Percentiles rank a stretch among this genome's conserved stretches.
These are phyloP conservation scores for Chaetoscypha palmicola DNA, from an alignment of 2,329 filamentous ascomycete genomes.

Conservation along the genomic window DNA sequence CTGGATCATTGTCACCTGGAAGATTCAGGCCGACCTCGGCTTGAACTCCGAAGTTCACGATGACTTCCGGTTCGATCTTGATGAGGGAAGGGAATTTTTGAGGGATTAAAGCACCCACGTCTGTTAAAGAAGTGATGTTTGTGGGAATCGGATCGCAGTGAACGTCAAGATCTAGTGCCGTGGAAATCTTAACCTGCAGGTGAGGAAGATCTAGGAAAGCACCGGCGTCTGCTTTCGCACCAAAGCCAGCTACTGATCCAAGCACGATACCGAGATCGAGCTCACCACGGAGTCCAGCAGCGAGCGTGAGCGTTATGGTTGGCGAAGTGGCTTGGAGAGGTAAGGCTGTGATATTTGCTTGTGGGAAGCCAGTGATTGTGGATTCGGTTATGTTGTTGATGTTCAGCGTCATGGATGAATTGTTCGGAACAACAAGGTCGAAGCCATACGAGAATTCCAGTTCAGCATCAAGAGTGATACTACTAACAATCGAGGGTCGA, in stretches of 20 bases:
- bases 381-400: conserved; percentile 7
- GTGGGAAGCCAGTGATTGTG: conserved; percentile 4
- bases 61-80: neutral
- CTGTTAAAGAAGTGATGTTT: neutral
- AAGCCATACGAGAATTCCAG: conserved; percentile 11
- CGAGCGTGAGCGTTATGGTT: conserved; percentile 3
- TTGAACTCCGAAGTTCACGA: conserved; percentile 6
- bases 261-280: conserved; percentile 6
- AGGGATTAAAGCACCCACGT: neutral
- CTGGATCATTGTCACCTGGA: neutral
- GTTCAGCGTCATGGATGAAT: conserved; percentile 9
- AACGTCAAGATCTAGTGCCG: conserved; percentile 3
- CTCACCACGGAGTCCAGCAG: conserved; percentile 6
- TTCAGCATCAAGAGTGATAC: conserved; percentile 2
- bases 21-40: conserved; percentile 2
- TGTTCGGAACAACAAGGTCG: conserved; percentile 10
- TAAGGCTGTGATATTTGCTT: conserved; percentile 5
- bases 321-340: conserved; percentile 11
- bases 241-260: neutral
- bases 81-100: conserved; percentile 11
- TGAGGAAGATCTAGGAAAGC: conserved; percentile 10
- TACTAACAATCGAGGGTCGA: conserved; percentile 5
- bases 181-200: conserved; percentile 5
- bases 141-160: conserved; percentile 5
- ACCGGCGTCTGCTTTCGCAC: conserved; percentile 2